Base-by-base conservation (phyloP, 2,329 filamentous ascomycete species). In the Cercospora nicotianae region DNA sequence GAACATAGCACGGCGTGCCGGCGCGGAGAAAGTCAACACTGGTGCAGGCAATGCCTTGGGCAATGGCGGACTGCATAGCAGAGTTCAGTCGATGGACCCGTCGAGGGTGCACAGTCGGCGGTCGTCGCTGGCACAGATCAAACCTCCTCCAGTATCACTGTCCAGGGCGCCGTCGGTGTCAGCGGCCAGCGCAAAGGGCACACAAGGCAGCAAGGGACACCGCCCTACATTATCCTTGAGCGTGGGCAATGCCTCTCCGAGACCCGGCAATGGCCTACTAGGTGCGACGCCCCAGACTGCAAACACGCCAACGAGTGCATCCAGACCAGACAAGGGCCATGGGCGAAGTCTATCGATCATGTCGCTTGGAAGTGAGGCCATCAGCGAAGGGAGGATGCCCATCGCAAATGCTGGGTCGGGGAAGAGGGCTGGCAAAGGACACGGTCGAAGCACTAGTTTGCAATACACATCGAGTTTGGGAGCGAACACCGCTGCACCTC, bases 361-460 rank as follows among this genome's bases (percentile, higher is more conserved):
- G 70, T 84, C 82, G 10, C 69, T 84, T 60, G 81, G 82, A 7
- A 82, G 82, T 33, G 81, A 84, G 69, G 74, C 74, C 1, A 75
- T 76, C 3, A 73, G 70, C 59, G 75, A 76, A 26, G 60, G 63
- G 5, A 66, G 70, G 39, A 55, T 68, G 28, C 72, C 70, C 5
- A 58, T 65, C 28, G 59, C 65, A 36, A 60, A 65, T 28, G 63
- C 65, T 16, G 30, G 63, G 12, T 16, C 66, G 8, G 72, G 75
- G 9, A 76, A 77, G 62, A 84, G 87, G 63, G 85, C 87, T 20
- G 77, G 76, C 18, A 87, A 88, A 73, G 87, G 89, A 4, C 93
- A 97, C 82, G 88, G 85, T 59, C 86, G 93, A 63, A 93, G 93
- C 42, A 88, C 92, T 26, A 97, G 93, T 81, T 81, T 96, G 68